phyloP scores from a whole-genome alignment of 345 rosid species.

The Gossypioides kirkii region DNA sequence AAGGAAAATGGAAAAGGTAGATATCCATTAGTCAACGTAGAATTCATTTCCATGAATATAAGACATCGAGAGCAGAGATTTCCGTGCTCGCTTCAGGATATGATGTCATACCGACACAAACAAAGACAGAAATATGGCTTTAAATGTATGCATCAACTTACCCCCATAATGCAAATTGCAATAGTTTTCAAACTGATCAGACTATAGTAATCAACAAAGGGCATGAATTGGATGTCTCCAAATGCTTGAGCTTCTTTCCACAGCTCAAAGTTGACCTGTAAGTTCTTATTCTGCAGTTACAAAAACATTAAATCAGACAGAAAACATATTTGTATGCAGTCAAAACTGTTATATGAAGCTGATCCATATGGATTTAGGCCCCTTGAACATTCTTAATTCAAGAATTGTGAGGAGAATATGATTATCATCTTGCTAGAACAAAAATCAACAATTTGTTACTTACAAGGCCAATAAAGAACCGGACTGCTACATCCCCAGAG shows the following conservation, averaged over 20 bases:
- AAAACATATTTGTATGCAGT: neutral
- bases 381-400: neutral
- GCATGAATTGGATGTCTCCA: conserved; percentile 85
- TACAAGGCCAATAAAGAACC: conserved; percentile 87
- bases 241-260: conserved; percentile 90
- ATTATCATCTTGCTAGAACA: neutral
- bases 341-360: neutral
- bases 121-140: neutral
- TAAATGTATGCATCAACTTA: conserved; percentile 22
- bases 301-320: conserved; percentile 10
- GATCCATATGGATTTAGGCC: neutral
- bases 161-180: conserved; percentile 86
- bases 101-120: neutral
- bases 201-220: conserved; percentile 85
- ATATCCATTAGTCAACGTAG: neutral
- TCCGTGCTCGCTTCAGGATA: neutral
- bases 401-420: neutral
- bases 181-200: conserved; percentile 75
- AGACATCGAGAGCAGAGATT: neutral
- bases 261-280: conserved; percentile 65
- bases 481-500: conserved; percentile 71
- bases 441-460: conserved; percentile 28
- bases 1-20: neutral
- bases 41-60: neutral
- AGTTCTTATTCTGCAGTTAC: conserved; percentile 57